Percentiles rank a stretch among this genome's conserved stretches.
phyloP scores from a whole-genome alignment of 148 eudicot species.

The Nepenthes mirabilis region DNA sequence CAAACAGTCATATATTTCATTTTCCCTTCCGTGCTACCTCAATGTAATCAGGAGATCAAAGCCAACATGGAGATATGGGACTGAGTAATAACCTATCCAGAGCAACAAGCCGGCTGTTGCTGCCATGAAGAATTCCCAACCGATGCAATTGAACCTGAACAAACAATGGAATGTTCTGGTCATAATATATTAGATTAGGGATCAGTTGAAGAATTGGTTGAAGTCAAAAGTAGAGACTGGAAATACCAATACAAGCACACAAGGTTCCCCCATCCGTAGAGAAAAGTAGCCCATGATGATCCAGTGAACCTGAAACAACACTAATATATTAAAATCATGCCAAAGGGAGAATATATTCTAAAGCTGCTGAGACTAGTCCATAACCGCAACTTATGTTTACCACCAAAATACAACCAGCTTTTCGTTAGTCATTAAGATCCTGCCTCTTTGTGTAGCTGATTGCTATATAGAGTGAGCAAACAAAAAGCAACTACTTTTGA shows the following conservation, averaged over 20 bases:
- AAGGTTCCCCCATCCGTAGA: slow-evolving; percentile 96
- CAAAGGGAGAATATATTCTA: background rate
- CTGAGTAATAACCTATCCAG: slow-evolving; percentile 59
- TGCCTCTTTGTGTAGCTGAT: too few species aligned
- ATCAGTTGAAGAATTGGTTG: background rate
- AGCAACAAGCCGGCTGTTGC: slow-evolving; percentile 48
- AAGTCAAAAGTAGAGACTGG: background rate
- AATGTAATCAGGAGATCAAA: background rate
- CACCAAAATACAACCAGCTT: too few species aligned
- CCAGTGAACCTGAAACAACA: slow-evolving; percentile 80
- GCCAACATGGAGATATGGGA: slow-evolving; percentile 1
- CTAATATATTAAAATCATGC: background rate
- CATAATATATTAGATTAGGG: background rate
- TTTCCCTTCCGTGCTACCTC: background rate
- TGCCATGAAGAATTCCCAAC: slow-evolving; percentile 67
- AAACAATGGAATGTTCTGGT: background rate
- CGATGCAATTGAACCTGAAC: slow-evolving; percentile 65
- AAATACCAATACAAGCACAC: slow-evolving; percentile 59
- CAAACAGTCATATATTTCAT: too few species aligned
- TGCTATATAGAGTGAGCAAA: too few species aligned
- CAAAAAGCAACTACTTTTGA: too few species aligned
- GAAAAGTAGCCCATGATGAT: slow-evolving; percentile 67
- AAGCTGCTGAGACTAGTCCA: background rate
- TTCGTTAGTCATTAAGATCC: too few species aligned
- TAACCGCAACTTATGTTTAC: background rate